phyloP scores from a whole-genome alignment of 208 protist genomes.

The Leishmania major region DNA sequence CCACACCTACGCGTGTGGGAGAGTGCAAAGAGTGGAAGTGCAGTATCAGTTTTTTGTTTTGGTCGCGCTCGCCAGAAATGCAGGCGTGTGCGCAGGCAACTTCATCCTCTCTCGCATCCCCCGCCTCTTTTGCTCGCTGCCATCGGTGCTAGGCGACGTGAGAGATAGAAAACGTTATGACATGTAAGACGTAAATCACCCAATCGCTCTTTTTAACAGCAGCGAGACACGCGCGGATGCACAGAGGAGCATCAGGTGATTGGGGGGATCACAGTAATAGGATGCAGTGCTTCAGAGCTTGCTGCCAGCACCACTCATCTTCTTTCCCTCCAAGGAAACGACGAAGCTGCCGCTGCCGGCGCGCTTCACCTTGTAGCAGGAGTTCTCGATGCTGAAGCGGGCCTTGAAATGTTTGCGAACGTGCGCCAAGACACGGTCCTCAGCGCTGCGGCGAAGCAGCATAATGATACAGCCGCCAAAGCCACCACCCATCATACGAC shows the following conservation, averaged over 20 bases:
- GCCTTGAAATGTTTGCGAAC: constrained; percentile 63
- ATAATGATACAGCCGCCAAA: constrained; percentile 90
- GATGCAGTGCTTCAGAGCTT: background rate
- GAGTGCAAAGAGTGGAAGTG: background rate
- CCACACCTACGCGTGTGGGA: background rate
- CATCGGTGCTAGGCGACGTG: background rate
- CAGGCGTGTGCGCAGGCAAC: background rate
- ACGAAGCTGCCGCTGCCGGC: constrained; percentile 59
- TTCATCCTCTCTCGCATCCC: background rate
- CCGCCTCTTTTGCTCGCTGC: background rate
- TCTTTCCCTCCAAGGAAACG: constrained; percentile 36
- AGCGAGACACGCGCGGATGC: background rate
- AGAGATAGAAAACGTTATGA: background rate
- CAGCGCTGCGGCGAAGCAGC: constrained; percentile 49
- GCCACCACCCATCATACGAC: constrained; percentile 89
- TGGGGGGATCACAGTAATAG: background rate
- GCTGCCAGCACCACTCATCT: background rate
- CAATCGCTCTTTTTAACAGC: background rate
- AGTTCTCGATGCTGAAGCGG: constrained; percentile 57
- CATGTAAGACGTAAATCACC: background rate
- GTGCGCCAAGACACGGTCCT: constrained; percentile 53
- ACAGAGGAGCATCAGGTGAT: background rate
- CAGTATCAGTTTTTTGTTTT: too few relatives aligned
- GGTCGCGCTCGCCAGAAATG: background rate
- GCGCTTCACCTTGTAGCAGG: constrained; percentile 46